Base-by-base conservation (phyloP, 2,329 filamentous ascomycete species). In the Colletotrichum echinochloae region DNA sequence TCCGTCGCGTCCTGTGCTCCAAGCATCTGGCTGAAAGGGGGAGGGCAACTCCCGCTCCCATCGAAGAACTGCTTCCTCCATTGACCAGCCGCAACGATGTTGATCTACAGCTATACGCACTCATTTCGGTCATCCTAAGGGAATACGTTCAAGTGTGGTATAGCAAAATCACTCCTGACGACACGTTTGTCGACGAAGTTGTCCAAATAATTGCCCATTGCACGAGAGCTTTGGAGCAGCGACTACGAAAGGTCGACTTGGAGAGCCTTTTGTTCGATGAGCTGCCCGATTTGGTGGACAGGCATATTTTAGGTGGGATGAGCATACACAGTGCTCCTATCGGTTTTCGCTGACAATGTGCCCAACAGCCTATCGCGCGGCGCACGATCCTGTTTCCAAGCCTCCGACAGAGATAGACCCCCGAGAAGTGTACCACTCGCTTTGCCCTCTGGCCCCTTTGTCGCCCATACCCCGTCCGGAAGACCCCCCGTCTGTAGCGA, bases 141-240 rank as follows among this genome's bases (percentile, higher is more conserved):
- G 94, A 98, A 74, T 97, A 94, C 79, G 92, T 99, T 46, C 91
- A 96, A 79, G 90, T 90, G 39, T 99, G 96, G 96, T 99, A 99
- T 83, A 87, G 86, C 74, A 95, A 92, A 80, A 96, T 99, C 79
- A 98, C 95, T 1, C 90, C 94, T 4, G 95, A 99, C 81, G 92
- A 95, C 78, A 87, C 89, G 16, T 97, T 99, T 78, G 91, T 96
- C 71, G 91, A 92, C 74, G 95, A 98, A 83, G 88, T 98, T 68
- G 87, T 98, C 64, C 93, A 94, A 77, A 91, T 97, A 74, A 93
- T 98, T 76, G 96, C 95, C 49, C 95, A 98, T 81, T 96, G 93
- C 80, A 97, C 94, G 49, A 88, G 94, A 67, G 94, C 91, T 9
- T 82, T 99, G 69, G 96, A 98, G 82, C 92, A 97, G 83, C 89